phyloP scores from a whole-genome alignment of 176 grass and related monocot genomes.

The Hordeum marinum region DNA sequence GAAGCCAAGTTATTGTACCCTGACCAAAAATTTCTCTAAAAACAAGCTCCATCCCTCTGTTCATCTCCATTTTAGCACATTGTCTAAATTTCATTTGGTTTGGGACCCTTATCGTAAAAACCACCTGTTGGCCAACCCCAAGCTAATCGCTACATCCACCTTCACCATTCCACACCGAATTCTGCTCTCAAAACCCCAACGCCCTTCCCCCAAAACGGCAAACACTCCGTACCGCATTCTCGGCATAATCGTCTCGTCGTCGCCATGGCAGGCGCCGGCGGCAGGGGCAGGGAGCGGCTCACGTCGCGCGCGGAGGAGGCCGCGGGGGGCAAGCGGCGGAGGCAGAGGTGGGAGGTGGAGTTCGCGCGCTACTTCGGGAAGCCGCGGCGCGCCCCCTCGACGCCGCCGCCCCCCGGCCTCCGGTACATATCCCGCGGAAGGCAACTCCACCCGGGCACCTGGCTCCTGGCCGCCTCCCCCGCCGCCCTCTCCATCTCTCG shows the following conservation, averaged over 20 bases:
- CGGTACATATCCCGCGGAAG: constrained; percentile 26
- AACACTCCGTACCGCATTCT: neutral
- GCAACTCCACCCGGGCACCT: constrained; percentile 39
- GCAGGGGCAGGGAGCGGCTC: neutral
- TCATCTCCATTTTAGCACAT: neutral
- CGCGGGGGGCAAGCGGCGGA: neutral
- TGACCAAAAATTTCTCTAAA: no score
- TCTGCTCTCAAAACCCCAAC: neutral
- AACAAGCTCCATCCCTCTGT: no score
- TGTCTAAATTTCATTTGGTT: neutral
- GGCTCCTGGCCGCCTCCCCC: constrained; percentile 36
- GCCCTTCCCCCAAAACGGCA: neutral
- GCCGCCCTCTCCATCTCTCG: constrained; percentile 33
- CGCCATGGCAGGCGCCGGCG: constrained; percentile 16
- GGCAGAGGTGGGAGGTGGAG: constrained; percentile 51
- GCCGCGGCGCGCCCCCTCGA: constrained; percentile 12
- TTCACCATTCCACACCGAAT: neutral
- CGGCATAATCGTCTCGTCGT: neutral
- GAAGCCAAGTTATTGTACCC: no score
- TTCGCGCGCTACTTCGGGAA: constrained; percentile 63
- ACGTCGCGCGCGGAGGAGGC: neutral
- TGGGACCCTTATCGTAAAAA: neutral
- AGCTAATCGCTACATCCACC: neutral
- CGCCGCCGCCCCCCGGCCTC: constrained; percentile 27
- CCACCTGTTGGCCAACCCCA: neutral